phyloP scores from a whole-genome alignment of 2,329 filamentous ascomycete genomes.

The Pyricularia sp. region DNA sequence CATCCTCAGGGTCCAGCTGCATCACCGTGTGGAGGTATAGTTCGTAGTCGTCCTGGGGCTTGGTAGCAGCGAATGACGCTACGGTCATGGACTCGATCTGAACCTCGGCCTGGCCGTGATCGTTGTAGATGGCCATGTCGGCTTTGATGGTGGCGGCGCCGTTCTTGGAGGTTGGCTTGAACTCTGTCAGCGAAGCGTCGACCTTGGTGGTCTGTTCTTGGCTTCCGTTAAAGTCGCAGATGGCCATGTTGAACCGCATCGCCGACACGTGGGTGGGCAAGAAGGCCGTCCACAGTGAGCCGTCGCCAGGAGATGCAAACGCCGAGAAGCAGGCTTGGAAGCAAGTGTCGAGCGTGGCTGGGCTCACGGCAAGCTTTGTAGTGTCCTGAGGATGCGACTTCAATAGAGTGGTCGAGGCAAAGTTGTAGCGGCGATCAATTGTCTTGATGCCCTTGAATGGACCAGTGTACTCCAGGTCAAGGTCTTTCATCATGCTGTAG shows the following conservation, averaged over 20 bases:
- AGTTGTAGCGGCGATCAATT: conserved; percentile 21
- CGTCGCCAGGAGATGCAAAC: conserved; percentile 25
- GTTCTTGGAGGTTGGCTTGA: conserved; percentile 11
- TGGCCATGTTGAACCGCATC: conserved; percentile 23
- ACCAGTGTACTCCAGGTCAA: conserved; percentile 24
- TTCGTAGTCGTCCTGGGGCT: conserved; percentile 19
- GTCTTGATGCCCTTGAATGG: conserved; percentile 22
- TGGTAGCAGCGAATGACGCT: conserved; percentile 17
- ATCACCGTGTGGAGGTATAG: conserved; percentile 21
- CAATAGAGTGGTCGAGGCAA: conserved; percentile 19
- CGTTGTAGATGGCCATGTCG: conserved; percentile 23
- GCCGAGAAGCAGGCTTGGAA: conserved; percentile 29
- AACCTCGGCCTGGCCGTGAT: conserved; percentile 17
- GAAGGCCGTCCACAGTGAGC: conserved; percentile 28
- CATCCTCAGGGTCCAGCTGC: conserved; percentile 27
- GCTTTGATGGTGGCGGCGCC: conserved; percentile 18
- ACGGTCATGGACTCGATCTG: conserved; percentile 20
- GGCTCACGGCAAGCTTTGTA: conserved; percentile 22
- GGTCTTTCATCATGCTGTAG: conserved; percentile 26
- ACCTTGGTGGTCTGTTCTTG: conserved; percentile 11
- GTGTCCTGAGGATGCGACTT: conserved; percentile 22
- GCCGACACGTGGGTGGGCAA: conserved; percentile 21
- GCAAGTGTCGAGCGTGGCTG: conserved; percentile 27
- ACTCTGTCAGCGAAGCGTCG: conserved; percentile 19
- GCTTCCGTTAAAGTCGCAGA: conserved; percentile 8